Percentiles rank a stretch among this genome's conserved stretches.
These are phyloP conservation scores for Sporothrix mexicana DNA, from an alignment of 2,329 filamentous ascomycete species.

Conservation along the genomic window DNA sequence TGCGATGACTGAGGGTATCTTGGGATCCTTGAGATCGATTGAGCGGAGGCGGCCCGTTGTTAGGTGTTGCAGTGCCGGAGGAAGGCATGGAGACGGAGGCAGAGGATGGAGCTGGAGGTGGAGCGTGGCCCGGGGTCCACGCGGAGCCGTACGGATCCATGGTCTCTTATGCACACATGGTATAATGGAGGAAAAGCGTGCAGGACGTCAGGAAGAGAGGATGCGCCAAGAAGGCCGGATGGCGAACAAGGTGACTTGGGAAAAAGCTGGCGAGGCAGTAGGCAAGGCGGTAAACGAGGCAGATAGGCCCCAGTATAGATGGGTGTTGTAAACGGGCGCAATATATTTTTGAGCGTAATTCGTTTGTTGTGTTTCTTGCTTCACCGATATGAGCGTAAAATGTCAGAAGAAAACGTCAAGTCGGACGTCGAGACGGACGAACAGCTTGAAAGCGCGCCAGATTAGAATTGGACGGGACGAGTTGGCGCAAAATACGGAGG, in stretches of 20 bases:
- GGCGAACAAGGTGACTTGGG: background rate
- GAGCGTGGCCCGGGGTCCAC: slow-evolving; percentile 28
- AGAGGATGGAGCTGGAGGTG: background rate
- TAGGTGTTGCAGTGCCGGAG: slow-evolving; percentile 15
- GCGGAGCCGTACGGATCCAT: slow-evolving; percentile 35
- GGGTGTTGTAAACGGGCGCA: background rate
- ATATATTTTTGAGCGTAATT: background rate
- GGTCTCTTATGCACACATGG: slow-evolving; percentile 25
- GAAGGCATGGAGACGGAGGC: slow-evolving; percentile 10
- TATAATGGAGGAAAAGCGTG: slow-evolving; percentile 1
- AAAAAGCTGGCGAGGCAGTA: background rate
- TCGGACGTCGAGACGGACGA: background rate
- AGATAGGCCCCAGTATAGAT: background rate
- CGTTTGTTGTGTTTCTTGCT: background rate
- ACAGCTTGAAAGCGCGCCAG: background rate
- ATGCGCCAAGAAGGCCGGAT: background rate
- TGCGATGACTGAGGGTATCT: slow-evolving; percentile 34
- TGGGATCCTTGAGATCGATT: slow-evolving; percentile 4
- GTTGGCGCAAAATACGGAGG: slow-evolving; percentile 23
- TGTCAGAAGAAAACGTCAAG: background rate
- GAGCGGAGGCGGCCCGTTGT: background rate
- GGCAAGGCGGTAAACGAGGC: slow-evolving; percentile 9
- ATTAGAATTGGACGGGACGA: background rate
- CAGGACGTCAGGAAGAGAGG: slow-evolving; percentile 7
- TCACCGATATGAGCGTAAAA: background rate